Conservation (phyloP, 257 asterid genomes). For the Coffea canephora region DNA sequence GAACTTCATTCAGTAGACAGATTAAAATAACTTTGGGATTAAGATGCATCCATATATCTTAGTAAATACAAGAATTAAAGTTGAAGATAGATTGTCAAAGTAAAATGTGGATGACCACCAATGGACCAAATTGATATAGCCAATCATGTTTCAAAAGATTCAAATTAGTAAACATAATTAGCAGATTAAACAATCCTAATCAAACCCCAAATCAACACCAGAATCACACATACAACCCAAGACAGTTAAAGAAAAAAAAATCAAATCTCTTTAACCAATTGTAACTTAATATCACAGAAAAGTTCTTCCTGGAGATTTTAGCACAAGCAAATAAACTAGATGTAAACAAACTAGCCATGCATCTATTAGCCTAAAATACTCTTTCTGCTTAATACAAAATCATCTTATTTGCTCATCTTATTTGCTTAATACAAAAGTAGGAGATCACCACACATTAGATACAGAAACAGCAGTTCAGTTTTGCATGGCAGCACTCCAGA, state of each 20-base stretch:
- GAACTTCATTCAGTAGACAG: not conserved
- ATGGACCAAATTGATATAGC: not conserved
- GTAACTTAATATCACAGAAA: not conserved
- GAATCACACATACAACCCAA: too few species aligned
- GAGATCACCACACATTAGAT: not conserved
- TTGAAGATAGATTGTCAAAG: not conserved
- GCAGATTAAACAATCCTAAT: not conserved
- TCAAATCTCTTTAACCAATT: not conserved
- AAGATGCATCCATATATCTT: not conserved
- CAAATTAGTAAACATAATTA: not conserved
- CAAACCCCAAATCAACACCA: not conserved
- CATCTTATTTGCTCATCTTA: not conserved
- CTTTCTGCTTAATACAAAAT: not conserved
- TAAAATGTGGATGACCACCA: not conserved
- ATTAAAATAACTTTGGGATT: not conserved
- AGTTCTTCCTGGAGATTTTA: not conserved
- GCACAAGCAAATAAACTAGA: not conserved
- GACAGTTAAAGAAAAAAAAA: not conserved
- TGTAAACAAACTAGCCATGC: not conserved
- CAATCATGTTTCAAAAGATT: not conserved
- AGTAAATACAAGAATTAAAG: not conserved
- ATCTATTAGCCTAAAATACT: not conserved
- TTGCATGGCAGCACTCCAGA: not conserved
- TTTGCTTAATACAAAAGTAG: not conserved
- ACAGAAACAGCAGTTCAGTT: not conserved